phyloP scores from a whole-genome alignment of 2,329 filamentous ascomycete species.

The Aotearoamyces nothofagi region DNA sequence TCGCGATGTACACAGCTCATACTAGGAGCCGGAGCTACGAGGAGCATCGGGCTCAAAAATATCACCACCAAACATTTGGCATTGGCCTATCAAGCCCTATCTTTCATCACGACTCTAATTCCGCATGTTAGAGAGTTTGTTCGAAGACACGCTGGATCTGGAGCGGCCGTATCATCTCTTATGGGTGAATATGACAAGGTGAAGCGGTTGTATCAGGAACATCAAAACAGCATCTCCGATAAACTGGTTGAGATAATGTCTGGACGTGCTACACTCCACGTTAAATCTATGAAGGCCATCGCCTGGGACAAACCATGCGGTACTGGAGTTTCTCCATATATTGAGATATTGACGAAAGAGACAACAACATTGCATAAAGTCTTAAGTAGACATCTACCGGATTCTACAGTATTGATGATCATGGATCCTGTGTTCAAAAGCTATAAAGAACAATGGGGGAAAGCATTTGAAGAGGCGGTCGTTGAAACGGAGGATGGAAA shows the following conservation, averaged over 20 bases:
- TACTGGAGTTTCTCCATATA: conserved; percentile 37
- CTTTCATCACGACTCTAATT: conserved; percentile 74
- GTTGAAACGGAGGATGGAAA: conserved; percentile 45
- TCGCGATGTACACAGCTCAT: conserved; percentile 94
- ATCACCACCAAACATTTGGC: conserved; percentile 94
- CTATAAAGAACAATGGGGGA: conserved; percentile 50
- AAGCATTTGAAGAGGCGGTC: conserved; percentile 42
- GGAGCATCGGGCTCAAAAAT: conserved; percentile 80
- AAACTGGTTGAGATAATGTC: conserved; percentile 64
- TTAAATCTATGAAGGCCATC: conserved; percentile 47
- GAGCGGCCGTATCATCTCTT: conserved; percentile 34
- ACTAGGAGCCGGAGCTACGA: conserved; percentile 81
- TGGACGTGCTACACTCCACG: conserved; percentile 42
- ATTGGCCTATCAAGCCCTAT: conserved; percentile 75
- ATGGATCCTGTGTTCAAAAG: conserved; percentile 54
- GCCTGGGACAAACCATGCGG: conserved; percentile 39
- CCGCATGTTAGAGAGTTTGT: conserved; percentile 88
- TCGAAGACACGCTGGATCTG: conserved; percentile 50
- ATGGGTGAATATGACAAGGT: conserved; percentile 25
- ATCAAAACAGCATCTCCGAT: conserved; percentile 57
- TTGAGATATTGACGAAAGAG: conserved; percentile 59
- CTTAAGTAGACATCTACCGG: conserved; percentile 49
- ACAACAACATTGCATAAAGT: conserved; percentile 56
- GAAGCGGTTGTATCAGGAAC: conserved; percentile 34
- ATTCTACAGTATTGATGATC: conserved; percentile 48